Percentiles rank a stretch among this genome's conserved stretches.
phyloP scores from a whole-genome alignment of 768 basidiomycete genomes.

The Lyophyllum semitale region DNA sequence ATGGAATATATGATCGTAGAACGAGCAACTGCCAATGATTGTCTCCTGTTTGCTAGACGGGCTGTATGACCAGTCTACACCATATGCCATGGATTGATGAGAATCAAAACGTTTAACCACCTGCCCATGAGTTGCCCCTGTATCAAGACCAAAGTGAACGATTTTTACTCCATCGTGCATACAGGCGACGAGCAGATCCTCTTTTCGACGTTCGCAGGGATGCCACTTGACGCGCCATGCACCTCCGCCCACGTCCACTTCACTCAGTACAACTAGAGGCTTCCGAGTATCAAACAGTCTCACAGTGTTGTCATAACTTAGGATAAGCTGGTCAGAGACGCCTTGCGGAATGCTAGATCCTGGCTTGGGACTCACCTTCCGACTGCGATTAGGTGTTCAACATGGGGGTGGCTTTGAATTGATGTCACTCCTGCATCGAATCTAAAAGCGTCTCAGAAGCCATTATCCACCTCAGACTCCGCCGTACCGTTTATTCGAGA shows the following conservation, averaged over 20 bases:
- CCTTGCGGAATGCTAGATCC: too few relatives aligned
- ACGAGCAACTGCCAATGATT: constrained; percentile 86
- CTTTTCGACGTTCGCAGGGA: constrained; percentile 61
- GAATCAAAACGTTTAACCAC: constrained; percentile 61
- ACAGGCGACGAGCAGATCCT: constrained; percentile 87
- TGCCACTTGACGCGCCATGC: constrained; percentile 98
- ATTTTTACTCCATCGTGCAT: constrained; percentile 99
- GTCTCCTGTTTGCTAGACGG: constrained; percentile 36
- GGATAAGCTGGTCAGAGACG: not conserved
- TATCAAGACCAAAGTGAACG: constrained; percentile 54
- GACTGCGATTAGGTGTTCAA: constrained; percentile 83
- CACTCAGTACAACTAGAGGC: constrained; percentile 53
- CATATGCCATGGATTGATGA: constrained; percentile 88
- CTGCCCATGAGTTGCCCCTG: constrained; percentile 13
- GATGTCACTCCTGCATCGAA: constrained; percentile 93
- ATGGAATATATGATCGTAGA: constrained; percentile 88
- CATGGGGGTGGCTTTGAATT: constrained; percentile 80
- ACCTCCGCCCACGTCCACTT: constrained; percentile 82
- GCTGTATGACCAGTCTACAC: constrained; percentile 82
- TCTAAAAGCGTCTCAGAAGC: constrained; percentile 37
- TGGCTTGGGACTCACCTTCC: constrained; percentile 64
- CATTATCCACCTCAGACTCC: not conserved
- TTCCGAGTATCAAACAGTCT: constrained; percentile 83
- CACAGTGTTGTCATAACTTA: constrained; percentile 82
- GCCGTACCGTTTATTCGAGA: constrained; percentile 71